These are phyloP conservation scores for Aegilops umbellulata DNA, from an alignment of 176 grass and related monocot genomes.

Conservation along the genomic window DNA sequence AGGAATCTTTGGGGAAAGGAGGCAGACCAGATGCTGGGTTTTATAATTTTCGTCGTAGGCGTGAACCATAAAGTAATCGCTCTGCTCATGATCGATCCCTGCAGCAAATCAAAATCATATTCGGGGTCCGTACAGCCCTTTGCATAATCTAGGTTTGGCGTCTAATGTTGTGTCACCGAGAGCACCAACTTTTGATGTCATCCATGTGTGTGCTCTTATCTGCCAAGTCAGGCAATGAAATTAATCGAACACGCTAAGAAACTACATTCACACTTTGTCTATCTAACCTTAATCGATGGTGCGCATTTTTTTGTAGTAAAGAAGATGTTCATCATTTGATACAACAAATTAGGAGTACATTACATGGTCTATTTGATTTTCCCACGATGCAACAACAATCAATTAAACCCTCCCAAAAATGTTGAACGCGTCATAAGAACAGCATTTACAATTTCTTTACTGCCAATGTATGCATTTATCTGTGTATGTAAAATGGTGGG, in stretches of 20 bases:
- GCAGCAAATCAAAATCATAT: slow-evolving; percentile 30
- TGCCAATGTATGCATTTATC: neutral
- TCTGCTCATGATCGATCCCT: slow-evolving; percentile 11
- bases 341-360: neutral
- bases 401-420: neutral
- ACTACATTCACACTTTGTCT: neutral
- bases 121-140: slow-evolving; percentile 22
- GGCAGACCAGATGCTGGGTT: slow-evolving; percentile 15
- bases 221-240: neutral
- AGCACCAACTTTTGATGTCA: slow-evolving; percentile 1
- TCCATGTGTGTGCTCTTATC: slow-evolving; percentile 6
- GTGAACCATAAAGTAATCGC: slow-evolving; percentile 30
- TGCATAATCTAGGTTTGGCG: neutral
- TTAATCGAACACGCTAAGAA: neutral
- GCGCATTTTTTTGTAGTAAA: neutral
- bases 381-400: neutral
- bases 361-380: neutral
- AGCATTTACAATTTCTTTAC: neutral
- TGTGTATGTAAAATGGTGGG: neutral
- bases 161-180: slow-evolving; percentile 6
- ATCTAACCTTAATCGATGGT: neutral
- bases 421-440: neutral
- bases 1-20: slow-evolving; percentile 50
- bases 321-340: neutral
- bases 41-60: slow-evolving; percentile 23